Base-by-base conservation (phyloP, 2,329 filamentous ascomycete genomes). In the Esteya vermicola region DNA sequence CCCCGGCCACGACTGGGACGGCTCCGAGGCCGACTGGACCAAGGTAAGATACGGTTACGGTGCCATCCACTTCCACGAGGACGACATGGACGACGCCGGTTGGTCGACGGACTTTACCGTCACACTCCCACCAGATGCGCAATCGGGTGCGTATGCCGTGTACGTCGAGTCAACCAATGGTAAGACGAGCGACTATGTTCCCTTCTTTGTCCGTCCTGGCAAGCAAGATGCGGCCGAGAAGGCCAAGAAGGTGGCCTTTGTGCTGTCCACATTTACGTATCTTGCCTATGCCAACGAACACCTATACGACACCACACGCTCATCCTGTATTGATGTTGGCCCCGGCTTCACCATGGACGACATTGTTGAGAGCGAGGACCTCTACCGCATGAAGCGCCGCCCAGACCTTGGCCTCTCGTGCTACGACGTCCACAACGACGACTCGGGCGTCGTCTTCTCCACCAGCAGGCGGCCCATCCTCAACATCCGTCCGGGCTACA, bases 401-500 rank as follows among this genome's bases (percentile, higher is more conserved):
- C 19, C 9, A 6, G 58, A 61, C 41, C 49, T 61, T 3, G 59
- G 59, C n/a, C 50, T 60, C 14, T 57, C 58, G 1, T 42, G 49
- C 16, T 62, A 62, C 44, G 59, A 62, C 36, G 44, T 50, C 16
- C 58, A 62, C 40, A 52, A 44, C 19, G 58, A 62, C 40, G 56
- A 53, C 20, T 58, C 59, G 2, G 55, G 55, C 14, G 49, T 48
- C 7, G 47, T 50, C n/a, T 56, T 45, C 43, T 57, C 54, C 7
- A 51, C 52, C 7, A 40, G 52, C 1, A 53, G 52, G 36, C 49
- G 59, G 14, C 57, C 57, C 0, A 54, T 62, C n/a, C 47, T 61
- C 20, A 61, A 62, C 34, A 36, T 59, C 19, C 49, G 59, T 8
- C 59, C 59, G 0, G 56, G 49, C 28, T 61, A 58, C 21, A 39